Conservation (phyloP, 805 yeast species). For the Monosporozyma unispora region DNA sequence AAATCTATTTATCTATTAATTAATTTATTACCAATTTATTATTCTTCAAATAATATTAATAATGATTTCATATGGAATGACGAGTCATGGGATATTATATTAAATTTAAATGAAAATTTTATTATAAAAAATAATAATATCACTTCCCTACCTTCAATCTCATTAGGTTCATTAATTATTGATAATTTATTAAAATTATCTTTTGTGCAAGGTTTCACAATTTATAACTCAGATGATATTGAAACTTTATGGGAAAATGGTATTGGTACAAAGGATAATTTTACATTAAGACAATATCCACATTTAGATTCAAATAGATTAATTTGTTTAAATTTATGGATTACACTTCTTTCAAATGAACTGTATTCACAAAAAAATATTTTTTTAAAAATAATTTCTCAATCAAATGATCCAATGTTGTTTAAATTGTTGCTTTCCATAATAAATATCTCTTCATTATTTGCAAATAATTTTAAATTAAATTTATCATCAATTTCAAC, state of each 20-base stretch:
- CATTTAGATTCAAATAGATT: constrained; percentile 54
- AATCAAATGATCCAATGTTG: background rate
- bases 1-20: constrained; percentile 53
- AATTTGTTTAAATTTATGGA: constrained; percentile 54
- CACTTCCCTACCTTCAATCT: constrained; percentile 4
- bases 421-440: background rate
- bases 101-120: constrained; percentile 2
- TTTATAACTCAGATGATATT: constrained; percentile 20
- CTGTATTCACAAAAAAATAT: constrained; percentile 33
- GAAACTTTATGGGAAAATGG: constrained; percentile 70
- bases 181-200: constrained; percentile 19
- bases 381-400: background rate
- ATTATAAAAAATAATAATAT: background rate
- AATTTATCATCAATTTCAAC: background rate
- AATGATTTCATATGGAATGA: background rate
- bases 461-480: background rate
- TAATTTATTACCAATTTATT: constrained; percentile 55
- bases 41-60: constrained; percentile 10
- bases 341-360: constrained; percentile 52
- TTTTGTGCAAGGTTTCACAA: constrained; percentile 25
- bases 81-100: constrained; percentile 11
- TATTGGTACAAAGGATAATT: constrained; percentile 35
- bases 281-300: constrained; percentile 25
- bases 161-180: constrained; percentile 31
- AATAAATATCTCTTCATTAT: background rate